Conservation (phyloP, 768 basidiomycete species). For the Collybia mongolica region DNA sequence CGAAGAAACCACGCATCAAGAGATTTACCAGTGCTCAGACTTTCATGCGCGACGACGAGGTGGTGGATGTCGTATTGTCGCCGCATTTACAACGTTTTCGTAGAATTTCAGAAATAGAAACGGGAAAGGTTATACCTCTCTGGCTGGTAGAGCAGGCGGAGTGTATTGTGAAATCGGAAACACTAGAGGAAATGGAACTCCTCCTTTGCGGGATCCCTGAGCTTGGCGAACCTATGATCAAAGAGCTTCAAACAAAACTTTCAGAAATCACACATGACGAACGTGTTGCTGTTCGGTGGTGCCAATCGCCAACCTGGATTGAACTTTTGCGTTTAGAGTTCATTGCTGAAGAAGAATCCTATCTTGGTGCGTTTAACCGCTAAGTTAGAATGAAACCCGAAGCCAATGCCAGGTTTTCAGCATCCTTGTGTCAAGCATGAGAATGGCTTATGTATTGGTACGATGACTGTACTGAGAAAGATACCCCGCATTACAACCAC, state of each 20-base stretch:
- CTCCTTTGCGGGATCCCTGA: constrained; percentile 13
- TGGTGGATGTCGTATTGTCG: constrained; percentile 26
- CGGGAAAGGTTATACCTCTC: constrained; percentile 11
- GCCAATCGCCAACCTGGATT: background rate
- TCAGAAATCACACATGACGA: background rate
- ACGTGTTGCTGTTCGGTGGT: background rate
- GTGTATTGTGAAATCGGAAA: constrained; percentile 20
- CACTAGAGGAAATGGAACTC: constrained; percentile 25
- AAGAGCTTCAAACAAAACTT: background rate
- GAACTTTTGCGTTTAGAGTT: background rate
- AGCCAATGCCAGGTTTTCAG: too few relatives aligned
- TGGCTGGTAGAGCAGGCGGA: constrained; percentile 24
- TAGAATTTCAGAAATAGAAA: constrained; percentile 17
- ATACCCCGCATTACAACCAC: too few relatives aligned
- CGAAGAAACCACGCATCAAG: constrained; percentile 19
- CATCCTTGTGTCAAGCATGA: too few relatives aligned
- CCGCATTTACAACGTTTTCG: constrained; percentile 26
- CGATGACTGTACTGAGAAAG: too few relatives aligned
- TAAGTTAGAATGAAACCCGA: too few relatives aligned
- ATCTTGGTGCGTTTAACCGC: too few relatives aligned
- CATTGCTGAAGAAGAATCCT: background rate
- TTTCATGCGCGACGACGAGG: constrained; percentile 34
- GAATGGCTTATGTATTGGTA: too few relatives aligned
- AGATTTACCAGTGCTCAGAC: constrained; percentile 31
- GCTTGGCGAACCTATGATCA: background rate